Evolutionary conservation across 352 stramenopile genomes (phyloP), one percentile per base, ranked within the genome.

Genomic region (Phytophthora cactorum): DNA sequence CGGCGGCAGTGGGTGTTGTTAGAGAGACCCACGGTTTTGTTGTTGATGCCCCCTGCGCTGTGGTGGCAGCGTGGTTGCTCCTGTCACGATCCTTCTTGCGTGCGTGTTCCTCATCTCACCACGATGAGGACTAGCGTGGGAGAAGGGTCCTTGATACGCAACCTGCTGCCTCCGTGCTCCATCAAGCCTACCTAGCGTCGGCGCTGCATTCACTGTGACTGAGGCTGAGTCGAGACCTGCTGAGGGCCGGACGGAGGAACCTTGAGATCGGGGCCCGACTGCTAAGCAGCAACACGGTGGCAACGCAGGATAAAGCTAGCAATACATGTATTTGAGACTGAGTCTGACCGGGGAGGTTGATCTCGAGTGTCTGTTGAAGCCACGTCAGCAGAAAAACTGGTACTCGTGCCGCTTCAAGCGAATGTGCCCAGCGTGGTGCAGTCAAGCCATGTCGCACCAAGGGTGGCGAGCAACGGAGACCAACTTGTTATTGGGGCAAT

Each of bases 1-100:
- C 53, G 71, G 80, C 38, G 82, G 79, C 60, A 89, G 80, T 63
- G 88, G 84, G 69, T 92, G 70, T 49, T 77, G 66, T 67, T 74
- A 77, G 64, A 88, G 47, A 70, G 59, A 61, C 52, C 36, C 53
- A 68, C 59, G 59, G 45, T 65, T 75, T 67, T 78, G 62, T 68
- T 64, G 47, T 67, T 72, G 59, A 54, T 68, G 50, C 60, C 41
- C 59, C 27, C 41, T 34, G 56, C 34, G 47, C 9, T n/a, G 39
- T 27, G 29, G 7, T 29, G 36, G 43, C 56, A 41, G 43, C 46
- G 54, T 39, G 53, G 31, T 38, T 64, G 54, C 39, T 45, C 22
- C 34, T 50, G 28, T 52, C 34, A 43, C 44, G 51, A 29, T 22
- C 46, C 15, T 57, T 47, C 41, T 72, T 67, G 59, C 36, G 63